Evolutionary conservation across 805 yeast species (phyloP).

Genomic region (Metschnikowia cubensis): DNA sequence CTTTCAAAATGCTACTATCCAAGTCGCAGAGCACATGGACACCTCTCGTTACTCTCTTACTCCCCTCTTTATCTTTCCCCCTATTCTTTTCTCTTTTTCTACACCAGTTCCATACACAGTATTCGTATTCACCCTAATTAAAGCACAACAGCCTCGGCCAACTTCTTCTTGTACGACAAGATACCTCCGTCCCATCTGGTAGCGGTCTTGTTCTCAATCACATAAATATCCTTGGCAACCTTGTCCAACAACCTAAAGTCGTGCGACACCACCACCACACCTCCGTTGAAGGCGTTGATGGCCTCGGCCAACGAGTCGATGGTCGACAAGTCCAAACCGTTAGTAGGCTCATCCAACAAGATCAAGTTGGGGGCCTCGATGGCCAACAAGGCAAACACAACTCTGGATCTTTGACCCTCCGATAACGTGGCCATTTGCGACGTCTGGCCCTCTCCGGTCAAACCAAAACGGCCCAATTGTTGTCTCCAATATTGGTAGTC

Average conservation of each 20-base stretch:
- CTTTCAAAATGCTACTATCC: no score
- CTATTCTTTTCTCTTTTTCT: no score
- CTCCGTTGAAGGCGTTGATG: constrained; percentile 90
- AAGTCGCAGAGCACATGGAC: no score
- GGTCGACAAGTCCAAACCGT: constrained; percentile 97
- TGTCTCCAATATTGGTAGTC: constrained; percentile 99
- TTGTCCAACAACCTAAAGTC: constrained; percentile 97
- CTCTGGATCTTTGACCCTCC: constrained; percentile 99
- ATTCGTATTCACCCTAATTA: constrained; percentile 14
- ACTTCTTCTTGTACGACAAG: constrained; percentile 86
- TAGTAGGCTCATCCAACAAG: constrained; percentile 97
- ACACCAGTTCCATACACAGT: neutral
- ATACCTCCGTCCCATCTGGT: constrained; percentile 95
- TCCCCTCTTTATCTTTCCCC: no score
- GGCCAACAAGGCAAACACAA: constrained; percentile 94
- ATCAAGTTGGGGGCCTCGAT: constrained; percentile 92
- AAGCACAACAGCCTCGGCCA: constrained; percentile 86
- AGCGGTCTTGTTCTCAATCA: constrained; percentile 92
- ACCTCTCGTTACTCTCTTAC: no score
- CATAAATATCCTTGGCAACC: constrained; percentile 95
- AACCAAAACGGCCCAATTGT: constrained; percentile 96
- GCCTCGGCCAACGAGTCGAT: constrained; percentile 98
- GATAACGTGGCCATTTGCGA: constrained; percentile 97
- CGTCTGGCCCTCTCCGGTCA: constrained; percentile 98
- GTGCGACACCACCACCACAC: constrained; percentile 97